phyloP scores from a whole-genome alignment of 192 early-diverging fungal species.

The Umbelopsis isabellina region DNA sequence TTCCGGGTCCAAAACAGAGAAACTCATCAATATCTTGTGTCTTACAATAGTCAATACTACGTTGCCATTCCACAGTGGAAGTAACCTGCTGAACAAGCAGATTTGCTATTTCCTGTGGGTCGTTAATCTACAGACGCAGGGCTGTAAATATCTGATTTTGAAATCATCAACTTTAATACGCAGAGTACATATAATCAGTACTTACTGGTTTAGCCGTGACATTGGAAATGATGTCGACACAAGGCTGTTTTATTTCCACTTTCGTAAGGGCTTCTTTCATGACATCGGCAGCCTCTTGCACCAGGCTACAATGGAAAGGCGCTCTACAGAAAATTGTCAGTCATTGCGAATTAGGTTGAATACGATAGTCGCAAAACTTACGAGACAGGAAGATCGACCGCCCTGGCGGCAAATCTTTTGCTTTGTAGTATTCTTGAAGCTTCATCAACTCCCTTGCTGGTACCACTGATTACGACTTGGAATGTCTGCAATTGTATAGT shows the following conservation, averaged over 20 bases:
- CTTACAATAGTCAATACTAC: conserved; percentile 80
- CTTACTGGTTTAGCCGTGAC: conserved; percentile 84
- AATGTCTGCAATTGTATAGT: conserved; percentile 47
- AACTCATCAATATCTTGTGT: conserved; percentile 82
- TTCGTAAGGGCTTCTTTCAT: conserved; percentile 75
- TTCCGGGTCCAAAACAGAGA: conserved; percentile 84
- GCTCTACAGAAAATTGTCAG: conserved; percentile 49
- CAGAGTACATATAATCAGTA: conserved; percentile 1
- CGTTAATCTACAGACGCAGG: neutral
- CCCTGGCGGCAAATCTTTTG: conserved; percentile 81
- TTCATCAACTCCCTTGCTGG: conserved; percentile 79
- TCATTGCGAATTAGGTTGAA: neutral
- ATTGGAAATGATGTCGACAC: conserved; percentile 90
- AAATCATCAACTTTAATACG: neutral
- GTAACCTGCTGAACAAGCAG: conserved; percentile 81
- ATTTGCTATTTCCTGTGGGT: conserved; percentile 60
- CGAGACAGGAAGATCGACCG: conserved; percentile 90
- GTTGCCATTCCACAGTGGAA: conserved; percentile 88
- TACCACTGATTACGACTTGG: conserved; percentile 93
- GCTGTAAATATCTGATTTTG: conserved; percentile 20
- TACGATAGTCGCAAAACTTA: conserved; percentile 33
- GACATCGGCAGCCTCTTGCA: conserved; percentile 81
- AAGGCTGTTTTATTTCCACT: conserved; percentile 72
- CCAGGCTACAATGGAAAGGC: conserved; percentile 93
- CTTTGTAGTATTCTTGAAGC: conserved; percentile 82